These are phyloP conservation scores for Aspergillus hiratsukae DNA, from an alignment of 2,329 filamentous ascomycete species.

Conservation along the genomic window DNA sequence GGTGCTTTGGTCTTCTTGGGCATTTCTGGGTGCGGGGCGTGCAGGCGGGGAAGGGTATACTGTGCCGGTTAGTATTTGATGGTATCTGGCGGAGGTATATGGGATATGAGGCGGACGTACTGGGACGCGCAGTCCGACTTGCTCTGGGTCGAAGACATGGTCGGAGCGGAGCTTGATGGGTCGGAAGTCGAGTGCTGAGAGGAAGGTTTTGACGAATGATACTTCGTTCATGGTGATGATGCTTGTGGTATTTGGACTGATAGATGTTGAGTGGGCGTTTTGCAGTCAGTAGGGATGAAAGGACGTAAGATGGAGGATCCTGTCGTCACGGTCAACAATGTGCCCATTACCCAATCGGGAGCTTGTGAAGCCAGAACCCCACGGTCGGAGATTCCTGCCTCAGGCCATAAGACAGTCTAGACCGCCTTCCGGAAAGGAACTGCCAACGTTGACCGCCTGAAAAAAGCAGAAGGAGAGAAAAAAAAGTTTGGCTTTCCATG, in stretches of 20 bases:
- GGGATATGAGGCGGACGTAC: slow-evolving; percentile 50
- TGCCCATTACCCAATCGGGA: slow-evolving; percentile 18
- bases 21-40: slow-evolving; percentile 39
- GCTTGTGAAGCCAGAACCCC: slow-evolving; percentile 7
- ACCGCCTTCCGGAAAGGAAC: slow-evolving; percentile 20
- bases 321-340: no score
- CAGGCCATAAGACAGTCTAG: not conserved
- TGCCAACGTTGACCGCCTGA: slow-evolving; percentile 25
- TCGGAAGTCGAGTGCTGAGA: slow-evolving; percentile 71
- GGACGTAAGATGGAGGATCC: not conserved
- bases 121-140: slow-evolving; percentile 69
- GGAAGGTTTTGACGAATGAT: slow-evolving; percentile 77
- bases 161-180: slow-evolving; percentile 80
- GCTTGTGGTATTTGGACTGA: not conserved
- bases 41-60: slow-evolving; percentile 47
- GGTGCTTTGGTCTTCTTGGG: slow-evolving; percentile 37
- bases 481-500: slow-evolving; percentile 23
- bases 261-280: not conserved
- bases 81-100: not conserved
- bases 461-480: slow-evolving; percentile 21
- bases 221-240: slow-evolving; percentile 66
- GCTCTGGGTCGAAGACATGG: slow-evolving; percentile 80
- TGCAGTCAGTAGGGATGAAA: not conserved
- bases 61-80: slow-evolving; percentile 14
- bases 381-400: slow-evolving; percentile 3